Evolutionary conservation across 2,329 filamentous ascomycete species (phyloP).

Genomic region (Calonectria henricotiae): DNA sequence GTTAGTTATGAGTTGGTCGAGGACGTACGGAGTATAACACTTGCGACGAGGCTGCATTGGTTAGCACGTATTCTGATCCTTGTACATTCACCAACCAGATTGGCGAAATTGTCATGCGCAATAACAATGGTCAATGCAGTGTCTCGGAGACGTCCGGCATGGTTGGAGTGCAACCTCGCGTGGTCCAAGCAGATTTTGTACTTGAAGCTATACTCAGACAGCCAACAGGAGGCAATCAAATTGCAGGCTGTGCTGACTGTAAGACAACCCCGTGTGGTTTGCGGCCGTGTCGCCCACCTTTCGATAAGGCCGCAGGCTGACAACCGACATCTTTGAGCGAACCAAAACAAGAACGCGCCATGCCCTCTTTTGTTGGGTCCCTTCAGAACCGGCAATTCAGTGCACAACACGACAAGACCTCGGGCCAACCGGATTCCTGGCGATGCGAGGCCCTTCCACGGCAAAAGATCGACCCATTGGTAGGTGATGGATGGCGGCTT

Average conservation of each 20-base stretch:
- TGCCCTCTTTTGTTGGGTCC: not conserved
- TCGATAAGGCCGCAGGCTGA: not conserved
- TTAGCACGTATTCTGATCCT: not conserved
- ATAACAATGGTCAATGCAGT: not conserved
- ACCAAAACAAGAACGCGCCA: not conserved
- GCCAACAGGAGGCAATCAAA: not conserved
- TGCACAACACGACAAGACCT: too few species aligned
- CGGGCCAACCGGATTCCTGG: too few species aligned
- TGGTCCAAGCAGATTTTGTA: not conserved
- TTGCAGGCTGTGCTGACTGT: not conserved
- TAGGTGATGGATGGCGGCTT: too few species aligned
- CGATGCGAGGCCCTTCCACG: too few species aligned
- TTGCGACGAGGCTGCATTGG: not conserved
- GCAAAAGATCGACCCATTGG: too few species aligned
- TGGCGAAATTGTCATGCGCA: not conserved
- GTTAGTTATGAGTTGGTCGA: not conserved
- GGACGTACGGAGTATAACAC: not conserved
- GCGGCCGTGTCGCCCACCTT: not conserved
- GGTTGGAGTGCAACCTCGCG: too few species aligned
- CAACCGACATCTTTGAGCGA: not conserved
- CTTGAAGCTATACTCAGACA: not conserved
- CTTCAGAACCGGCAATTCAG: not conserved
- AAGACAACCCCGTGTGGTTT: not conserved
- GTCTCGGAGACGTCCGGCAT: not conserved
- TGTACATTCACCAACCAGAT: not conserved